Evolutionary conservation across 805 yeast species (phyloP), one percentile per base, ranked within the genome.

Genomic region (Brettanomyces custersianus): DNA sequence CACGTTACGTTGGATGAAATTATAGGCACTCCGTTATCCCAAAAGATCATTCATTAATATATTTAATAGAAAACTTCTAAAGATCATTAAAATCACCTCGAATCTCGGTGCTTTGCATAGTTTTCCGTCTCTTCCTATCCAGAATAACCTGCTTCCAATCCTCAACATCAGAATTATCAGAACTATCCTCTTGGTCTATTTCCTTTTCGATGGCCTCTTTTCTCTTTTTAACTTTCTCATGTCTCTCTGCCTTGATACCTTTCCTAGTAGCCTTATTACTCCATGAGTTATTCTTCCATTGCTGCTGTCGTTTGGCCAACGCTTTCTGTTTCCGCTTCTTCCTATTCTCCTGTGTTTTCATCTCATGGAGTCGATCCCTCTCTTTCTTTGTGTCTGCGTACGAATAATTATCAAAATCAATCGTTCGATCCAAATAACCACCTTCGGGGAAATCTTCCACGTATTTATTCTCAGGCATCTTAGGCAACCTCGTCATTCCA

Each of bases 121-220:
- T 8, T 9, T 55, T 58, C 44, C 65, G 65, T 56, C 68, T 75
- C 53, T 85, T 88, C 41, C 68, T 76, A 33, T 71, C 70, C 42
- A 74, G 62, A 1, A 90, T 80, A 18, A 80, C 49, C 21, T 81
- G 88, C 59, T 92, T 92, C 98, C 97, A 92, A 59, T 92, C 97
- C 29, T 64, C 70, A 35, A 67, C 72, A 2, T 60, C 59, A 34
- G 70, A 79, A 4, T 51, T 52, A n/a, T 52, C 59, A 11, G 41
- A 49, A 12, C 65, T 69, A 17, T 25, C 17, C 4, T 56, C 64
- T 8, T 68, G 65, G 13, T 66, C 60, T 12, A 71, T 46, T 40
- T 65, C 63, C 39, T 67, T 70, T 40, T 78, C 82, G n/a, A 79
- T 68, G 1, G 82, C 86, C 32, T 77, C 83, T 42, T 78, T 63